Evolutionary conservation across 352 stramenopile genomes (phyloP).

Genomic region (Phytophthora hybrid): DNA sequence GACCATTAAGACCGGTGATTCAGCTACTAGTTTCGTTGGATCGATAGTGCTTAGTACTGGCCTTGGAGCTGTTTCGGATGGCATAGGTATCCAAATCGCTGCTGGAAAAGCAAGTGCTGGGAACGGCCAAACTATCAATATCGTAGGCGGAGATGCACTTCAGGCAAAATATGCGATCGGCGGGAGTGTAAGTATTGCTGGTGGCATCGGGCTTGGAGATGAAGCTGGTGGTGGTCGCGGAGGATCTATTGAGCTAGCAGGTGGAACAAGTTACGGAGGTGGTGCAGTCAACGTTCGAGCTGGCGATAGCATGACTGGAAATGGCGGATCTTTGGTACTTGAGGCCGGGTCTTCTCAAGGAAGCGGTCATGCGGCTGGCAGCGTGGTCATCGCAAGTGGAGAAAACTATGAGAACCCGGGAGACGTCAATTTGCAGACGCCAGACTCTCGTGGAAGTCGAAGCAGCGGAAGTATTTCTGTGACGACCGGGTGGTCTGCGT

Average conservation of each 20-base stretch:
- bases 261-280: conserved; percentile 56
- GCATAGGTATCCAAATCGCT: conserved; percentile 49
- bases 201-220: conserved; percentile 47
- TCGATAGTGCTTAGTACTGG: conserved; percentile 62
- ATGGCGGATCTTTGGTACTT: conserved; percentile 49
- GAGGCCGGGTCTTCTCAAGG: conserved; percentile 48
- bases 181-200: conserved; percentile 47
- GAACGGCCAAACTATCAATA: conserved; percentile 46
- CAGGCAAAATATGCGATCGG: conserved; percentile 47
- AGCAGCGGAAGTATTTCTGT: conserved; percentile 42
- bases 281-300: conserved; percentile 43
- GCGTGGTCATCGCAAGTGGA: conserved; percentile 43
- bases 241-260: conserved; percentile 49
- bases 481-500: conserved; percentile 37
- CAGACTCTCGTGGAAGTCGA: conserved; percentile 37
- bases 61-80: conserved; percentile 41
- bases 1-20: conserved; percentile 50
- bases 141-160: conserved; percentile 52
- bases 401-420: conserved; percentile 34
- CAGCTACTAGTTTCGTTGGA: conserved; percentile 42
- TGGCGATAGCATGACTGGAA: conserved; percentile 39
- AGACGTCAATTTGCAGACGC: conserved; percentile 32
- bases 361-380: conserved; percentile 33
- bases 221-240: conserved; percentile 51
- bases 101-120: conserved; percentile 46